Evolutionary conservation across 1,139 yeast genomes (phyloP), one percentile per base, ranked within the genome.

Genomic region (Taphrina confusa): DNA sequence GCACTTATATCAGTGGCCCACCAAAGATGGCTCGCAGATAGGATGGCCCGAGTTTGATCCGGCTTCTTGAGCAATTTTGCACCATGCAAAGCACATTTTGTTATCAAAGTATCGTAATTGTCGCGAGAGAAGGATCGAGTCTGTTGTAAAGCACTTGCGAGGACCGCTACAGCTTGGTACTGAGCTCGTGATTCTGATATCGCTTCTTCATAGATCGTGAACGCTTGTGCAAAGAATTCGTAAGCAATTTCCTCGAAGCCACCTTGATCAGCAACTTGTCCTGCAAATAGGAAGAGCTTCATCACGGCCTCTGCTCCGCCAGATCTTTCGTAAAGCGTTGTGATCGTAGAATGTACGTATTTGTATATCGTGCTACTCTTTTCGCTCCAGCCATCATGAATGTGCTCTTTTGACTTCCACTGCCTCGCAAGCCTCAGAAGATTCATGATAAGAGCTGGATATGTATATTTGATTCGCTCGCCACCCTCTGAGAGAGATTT

Each of bases 11-110:
- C 60, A 27, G 69, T 50, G 72, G 94, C 87, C 95, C 96, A 90
- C 96, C 97, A 92, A 57, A 92, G 75, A 72, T 92, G 97, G 2
- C 96, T 85, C 58, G 96, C 91, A 59, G 82, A 74, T 69, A 87
- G 88, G 4, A 92, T 95, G 0, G 96, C 84, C 22, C 97, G 82
- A 70, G 97, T 91, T 72, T 91, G 98, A 69, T 91, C 97, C 33
- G 92, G 92, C 71, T 91, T 92, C 71, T 88, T 89, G 69, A 92
- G 78, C 61, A 92, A 77, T 70, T 88, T 88, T 8, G 96, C 87
- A 1, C 96, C 96, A 69, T 90, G 88, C 52, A 91, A 74, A 0
- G 97, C 89, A 61, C 92, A 80, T 70, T 91, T 86, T 22, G 95
- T 87, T 51, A 90, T 89, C 66, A 92, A 76, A 6, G 83, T 80